Evolutionary conservation across 2,329 filamentous ascomycete genomes (phyloP), one percentile per base, ranked within the genome.

Genomic region (Drechmeria coniospora): DNA sequence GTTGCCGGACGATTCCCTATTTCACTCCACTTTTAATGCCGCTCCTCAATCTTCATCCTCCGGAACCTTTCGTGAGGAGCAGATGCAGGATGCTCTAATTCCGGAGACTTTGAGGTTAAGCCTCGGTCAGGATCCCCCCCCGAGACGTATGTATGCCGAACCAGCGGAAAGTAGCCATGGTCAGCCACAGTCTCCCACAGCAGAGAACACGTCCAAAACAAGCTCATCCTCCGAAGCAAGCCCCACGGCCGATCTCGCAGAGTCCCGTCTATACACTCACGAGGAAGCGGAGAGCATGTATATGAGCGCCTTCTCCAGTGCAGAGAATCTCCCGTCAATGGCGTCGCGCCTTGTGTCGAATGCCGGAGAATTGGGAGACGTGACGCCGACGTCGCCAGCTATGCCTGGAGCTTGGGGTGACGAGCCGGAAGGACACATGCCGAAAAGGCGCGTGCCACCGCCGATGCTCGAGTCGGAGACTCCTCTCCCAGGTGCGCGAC

Each of bases 271-370:
- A 1, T 87, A 79, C 43, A 82, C 70, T 20, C 79, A 83, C 32
- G 78, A 83, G 35, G 79, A 87, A 36, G 80, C 79, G 0, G 74
- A 82, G 44, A 90, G 82, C 47, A 80, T 92, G 74, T 92, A 90
- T 41, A 76, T 84, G 74, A 87, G 73, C 36, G 73, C 73, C 2
- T 67, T 77, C 28, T 76, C 72, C 2, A 53, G 65, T 15, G 47
- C 51, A 2, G 47, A 53, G 19, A 44, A 46, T 2, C 46, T 51
- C 8, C 43, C 29, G 2, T 30, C 32, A 6, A 23, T 27, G 5
- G 14, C 27, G 6, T 28, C 36, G 9, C 30, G 13, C 4, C 26
- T 25, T 10, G 26, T 13, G n/a, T 14, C 15, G 13, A 12, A 1
- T 12, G n/a, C 15, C 4, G 5, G 27, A 17, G 13, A 11, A 23